phyloP scores from a whole-genome alignment of 768 basidiomycete genomes.

The Termitomyces sp. region DNA sequence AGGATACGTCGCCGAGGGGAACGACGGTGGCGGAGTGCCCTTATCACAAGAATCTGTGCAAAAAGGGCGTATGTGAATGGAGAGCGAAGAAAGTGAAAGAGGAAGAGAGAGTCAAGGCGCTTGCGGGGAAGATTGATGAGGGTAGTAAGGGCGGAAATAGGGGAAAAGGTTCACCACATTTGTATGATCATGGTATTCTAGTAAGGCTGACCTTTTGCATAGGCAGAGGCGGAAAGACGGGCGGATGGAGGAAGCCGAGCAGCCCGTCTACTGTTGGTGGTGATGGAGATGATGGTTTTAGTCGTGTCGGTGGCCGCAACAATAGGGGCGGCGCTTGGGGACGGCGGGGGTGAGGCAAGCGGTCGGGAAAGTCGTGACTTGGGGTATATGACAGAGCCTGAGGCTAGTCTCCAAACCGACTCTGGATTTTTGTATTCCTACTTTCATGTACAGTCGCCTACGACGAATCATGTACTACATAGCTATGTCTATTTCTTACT shows the following conservation, averaged over 20 bases:
- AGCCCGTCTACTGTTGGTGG: constrained; percentile 1
- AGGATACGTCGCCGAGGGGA: constrained; percentile 9
- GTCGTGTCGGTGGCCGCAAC: background rate
- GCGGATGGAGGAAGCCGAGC: constrained; percentile 7
- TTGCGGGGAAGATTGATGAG: background rate
- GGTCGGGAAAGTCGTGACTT: background rate
- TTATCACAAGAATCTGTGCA: constrained; percentile 24
- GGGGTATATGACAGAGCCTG: no score
- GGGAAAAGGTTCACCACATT: background rate
- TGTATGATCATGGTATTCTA: background rate
- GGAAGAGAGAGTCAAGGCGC: constrained; percentile 10
- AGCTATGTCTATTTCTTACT: background rate
- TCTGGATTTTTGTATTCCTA: background rate
- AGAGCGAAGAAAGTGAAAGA: constrained; percentile 22
- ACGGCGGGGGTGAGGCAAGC: background rate
- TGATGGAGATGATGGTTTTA: constrained; percentile 4
- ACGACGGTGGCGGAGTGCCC: constrained; percentile 18
- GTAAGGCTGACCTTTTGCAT: background rate
- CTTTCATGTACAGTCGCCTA: background rate
- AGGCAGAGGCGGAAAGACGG: constrained; percentile 3
- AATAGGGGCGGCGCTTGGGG: background rate
- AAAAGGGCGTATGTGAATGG: constrained; percentile 31
- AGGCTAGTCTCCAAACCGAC: background rate
- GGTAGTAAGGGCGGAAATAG: background rate
- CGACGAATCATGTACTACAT: background rate